These are phyloP conservation scores for Chimonanthus salicifolius DNA, from an alignment of 164 flowering plant genomes.

Conservation along the genomic window DNA sequence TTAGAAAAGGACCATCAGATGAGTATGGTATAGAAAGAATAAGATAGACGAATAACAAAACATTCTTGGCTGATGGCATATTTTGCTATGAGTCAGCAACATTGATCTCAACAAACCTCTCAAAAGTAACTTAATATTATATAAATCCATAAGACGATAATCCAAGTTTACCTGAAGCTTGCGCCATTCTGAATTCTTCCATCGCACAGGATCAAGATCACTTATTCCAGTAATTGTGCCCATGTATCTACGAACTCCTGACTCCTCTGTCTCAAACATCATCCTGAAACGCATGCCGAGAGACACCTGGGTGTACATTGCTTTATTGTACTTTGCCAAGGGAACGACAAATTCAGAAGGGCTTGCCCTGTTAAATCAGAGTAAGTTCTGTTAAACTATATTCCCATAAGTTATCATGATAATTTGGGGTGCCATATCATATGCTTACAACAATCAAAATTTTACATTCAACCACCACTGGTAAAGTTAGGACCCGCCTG, in stretches of 20 bases:
- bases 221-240: slow-evolving; percentile 94
- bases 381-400: no score
- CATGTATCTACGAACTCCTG: slow-evolving; percentile 94
- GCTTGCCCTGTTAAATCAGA: slow-evolving; percentile 56
- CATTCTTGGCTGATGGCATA: no score
- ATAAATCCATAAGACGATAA: no score
- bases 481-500: not conserved
- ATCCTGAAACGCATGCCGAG: slow-evolving; percentile 97
- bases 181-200: slow-evolving; percentile 98
- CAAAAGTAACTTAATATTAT: no score
- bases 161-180: slow-evolving; percentile 66
- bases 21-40: no score
- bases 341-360: slow-evolving; percentile 97
- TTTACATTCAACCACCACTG: not conserved
- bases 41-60: no score
- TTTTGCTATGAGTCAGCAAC: no score
- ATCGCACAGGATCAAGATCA: slow-evolving; percentile 84
- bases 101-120: no score
- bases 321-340: slow-evolving; percentile 90
- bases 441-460: no score
- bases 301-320: slow-evolving; percentile 75
- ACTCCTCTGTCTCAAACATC: slow-evolving; percentile 98
- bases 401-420: no score
- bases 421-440: no score
- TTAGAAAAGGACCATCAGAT: no score